phyloP scores from a whole-genome alignment of 169 alveolate species.

The Plasmodium yoelii region DNA sequence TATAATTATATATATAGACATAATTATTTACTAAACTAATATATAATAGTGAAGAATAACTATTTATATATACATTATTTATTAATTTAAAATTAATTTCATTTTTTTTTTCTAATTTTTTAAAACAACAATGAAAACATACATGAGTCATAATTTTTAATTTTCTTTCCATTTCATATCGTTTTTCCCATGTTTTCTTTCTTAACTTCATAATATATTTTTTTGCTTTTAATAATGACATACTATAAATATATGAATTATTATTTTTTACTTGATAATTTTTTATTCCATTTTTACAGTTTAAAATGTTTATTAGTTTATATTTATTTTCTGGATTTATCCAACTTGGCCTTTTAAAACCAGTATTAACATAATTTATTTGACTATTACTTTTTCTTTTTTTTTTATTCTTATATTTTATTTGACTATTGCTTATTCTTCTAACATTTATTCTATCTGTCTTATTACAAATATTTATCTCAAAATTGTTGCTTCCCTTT shows the following conservation, averaged over 20 bases:
- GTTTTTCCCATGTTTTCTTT: slow-evolving; percentile 10
- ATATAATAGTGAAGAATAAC: slow-evolving; percentile 45
- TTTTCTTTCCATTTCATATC: slow-evolving; percentile 11
- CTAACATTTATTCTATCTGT: neutral
- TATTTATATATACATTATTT: slow-evolving; percentile 56
- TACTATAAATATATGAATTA: neutral
- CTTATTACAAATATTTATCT: neutral
- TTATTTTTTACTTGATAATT: neutral
- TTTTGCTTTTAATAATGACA: slow-evolving; percentile 1
- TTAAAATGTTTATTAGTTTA: slow-evolving; percentile 13
- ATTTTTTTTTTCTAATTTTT: slow-evolving; percentile 66
- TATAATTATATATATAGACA: slow-evolving; percentile 41
- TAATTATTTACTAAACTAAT: slow-evolving; percentile 29
- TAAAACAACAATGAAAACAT: slow-evolving; percentile 73
- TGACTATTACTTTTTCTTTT: neutral
- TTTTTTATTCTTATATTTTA: neutral
- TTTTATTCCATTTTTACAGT: slow-evolving; percentile 29
- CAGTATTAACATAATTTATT: slow-evolving; percentile 20
- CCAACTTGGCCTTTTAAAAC: slow-evolving; percentile 9
- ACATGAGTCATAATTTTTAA: slow-evolving; percentile 38
- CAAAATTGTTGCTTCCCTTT: neutral
- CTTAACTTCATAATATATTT: neutral
- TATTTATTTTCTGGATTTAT: slow-evolving; percentile 13
- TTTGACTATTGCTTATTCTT: neutral
- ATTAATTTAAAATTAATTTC: slow-evolving; percentile 71